A percentile compares a stretch with the other conserved stretches of the same genome.
These are phyloP conservation scores for Solanum appendiculatum DNA, from an alignment of 257 asterid genomes.

Conservation along the genomic window DNA sequence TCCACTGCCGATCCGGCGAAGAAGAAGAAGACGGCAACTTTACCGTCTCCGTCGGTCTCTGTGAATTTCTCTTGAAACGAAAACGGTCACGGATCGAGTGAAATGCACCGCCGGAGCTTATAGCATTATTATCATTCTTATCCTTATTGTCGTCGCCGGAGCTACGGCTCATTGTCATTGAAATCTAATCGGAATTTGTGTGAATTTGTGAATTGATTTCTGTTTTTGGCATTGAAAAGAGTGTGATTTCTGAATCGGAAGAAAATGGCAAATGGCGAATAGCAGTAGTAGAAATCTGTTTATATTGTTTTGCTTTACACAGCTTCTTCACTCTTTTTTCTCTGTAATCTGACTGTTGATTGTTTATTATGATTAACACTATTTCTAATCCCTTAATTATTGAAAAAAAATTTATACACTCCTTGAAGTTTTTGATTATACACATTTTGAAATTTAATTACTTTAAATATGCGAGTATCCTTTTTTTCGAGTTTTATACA, in stretches of 20 bases:
- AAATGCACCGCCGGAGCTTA: slow-evolving; percentile 28
- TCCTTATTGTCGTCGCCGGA: slow-evolving; percentile 31
- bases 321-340: not conserved
- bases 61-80: slow-evolving; percentile 20
- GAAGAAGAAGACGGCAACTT: slow-evolving; percentile 17
- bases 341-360: not conserved
- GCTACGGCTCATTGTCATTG: slow-evolving; percentile 9
- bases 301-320: not conserved
- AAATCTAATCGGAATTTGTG: slow-evolving; percentile 1
- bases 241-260: not conserved
- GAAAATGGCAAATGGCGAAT: not conserved
- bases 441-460: not conserved
- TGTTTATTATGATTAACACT: not conserved
- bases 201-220: not conserved
- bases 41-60: slow-evolving; percentile 14
- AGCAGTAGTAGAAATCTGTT: not conserved
- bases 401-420: too few species aligned
- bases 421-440: not conserved
- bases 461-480: not conserved
- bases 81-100: slow-evolving; percentile 60
- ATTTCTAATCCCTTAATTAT: not conserved
- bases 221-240: not conserved
- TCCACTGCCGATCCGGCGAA: slow-evolving; percentile 15
- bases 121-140: slow-evolving; percentile 6
- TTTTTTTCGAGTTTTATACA: not conserved